Percentiles rank a stretch among this genome's conserved stretches.
Conservation (phyloP, 257 asterid genomes). For the Cynanchum wilfordii region DNA sequence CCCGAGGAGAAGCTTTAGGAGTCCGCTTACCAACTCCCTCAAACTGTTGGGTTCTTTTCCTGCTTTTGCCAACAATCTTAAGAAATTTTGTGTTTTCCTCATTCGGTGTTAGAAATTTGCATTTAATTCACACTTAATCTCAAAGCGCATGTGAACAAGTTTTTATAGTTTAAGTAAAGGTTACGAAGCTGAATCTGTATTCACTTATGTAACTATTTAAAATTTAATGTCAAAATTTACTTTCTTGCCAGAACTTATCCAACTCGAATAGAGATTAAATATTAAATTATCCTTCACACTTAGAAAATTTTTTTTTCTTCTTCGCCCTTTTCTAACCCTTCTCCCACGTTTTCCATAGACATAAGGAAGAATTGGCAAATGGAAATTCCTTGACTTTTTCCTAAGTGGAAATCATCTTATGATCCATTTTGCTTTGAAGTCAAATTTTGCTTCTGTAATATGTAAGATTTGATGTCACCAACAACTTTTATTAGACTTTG, state of each 20-base stretch:
- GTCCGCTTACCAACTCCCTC: too few relatives aligned
- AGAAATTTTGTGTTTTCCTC: background rate
- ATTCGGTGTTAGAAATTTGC: background rate
- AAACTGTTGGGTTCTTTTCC: too few relatives aligned
- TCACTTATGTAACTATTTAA: too few relatives aligned
- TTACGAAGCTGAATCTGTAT: too few relatives aligned
- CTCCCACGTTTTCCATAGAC: conserved; percentile 1
- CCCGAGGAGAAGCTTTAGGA: too few relatives aligned
- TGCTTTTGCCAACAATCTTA: background rate
- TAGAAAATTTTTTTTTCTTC: background rate
- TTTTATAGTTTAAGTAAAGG: too few relatives aligned
- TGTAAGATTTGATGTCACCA: background rate
- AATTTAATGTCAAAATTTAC: too few relatives aligned
- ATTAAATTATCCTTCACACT: background rate
- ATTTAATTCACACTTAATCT: too few relatives aligned
- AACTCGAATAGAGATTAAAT: too few relatives aligned
- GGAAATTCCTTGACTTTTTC: conserved; percentile 10
- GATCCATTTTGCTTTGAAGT: background rate
- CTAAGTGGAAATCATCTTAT: background rate
- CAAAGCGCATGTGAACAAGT: too few relatives aligned
- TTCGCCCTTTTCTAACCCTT: background rate
- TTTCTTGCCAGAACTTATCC: too few relatives aligned
- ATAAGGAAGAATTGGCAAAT: background rate
- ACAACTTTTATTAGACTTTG: background rate
- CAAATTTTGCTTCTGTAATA: background rate